Evolutionary conservation across 108 stramenopile species (phyloP), one percentile per base, ranked within the genome.

Genomic region (Nannochloropsis gaditana): DNA sequence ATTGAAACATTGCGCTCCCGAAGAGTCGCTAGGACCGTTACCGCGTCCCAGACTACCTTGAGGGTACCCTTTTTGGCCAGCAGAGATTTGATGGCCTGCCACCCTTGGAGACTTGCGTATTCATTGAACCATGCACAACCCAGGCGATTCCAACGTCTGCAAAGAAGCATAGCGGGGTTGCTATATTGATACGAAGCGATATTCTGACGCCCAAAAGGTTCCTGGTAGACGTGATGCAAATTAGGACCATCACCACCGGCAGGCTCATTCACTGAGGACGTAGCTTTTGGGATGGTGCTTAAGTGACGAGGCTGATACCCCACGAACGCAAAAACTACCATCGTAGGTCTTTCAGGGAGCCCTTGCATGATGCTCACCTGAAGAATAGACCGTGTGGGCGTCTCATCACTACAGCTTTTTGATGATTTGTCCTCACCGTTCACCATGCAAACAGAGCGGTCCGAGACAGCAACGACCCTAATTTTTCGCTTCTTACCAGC

Each of bases 1-100:
- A 73, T n/a, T n/a, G n/a, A n/a, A n/a, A 73, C n/a, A n/a, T 73
- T 73, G 59, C 59, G 59, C 59, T 73, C 59, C 8, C 59, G 59
- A n/a, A 73, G 59, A 73, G 59, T n/a, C 19, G 59, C 59, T n/a
- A 73, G 1, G n/a, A 73, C 59, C 59, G n/a, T 73, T 15, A n/a
- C 19, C n/a, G 59, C 59, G 59, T 73, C 59, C 59, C 59, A 73
- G n/a, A 73, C 2, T 4, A 73, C n/a, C n/a, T 73, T 73, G 2
- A 73, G 19, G n/a, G 59, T 15, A 73, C 59, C 59, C n/a, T 73
- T 15, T 73, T 73, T 15, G 15, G 59, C 59, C 59, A 73, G n/a
- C n/a, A 73, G 59, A 15, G 19, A 73, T 8, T 73, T 73, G 5
- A 73, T n/a, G 59, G 19, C 19, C 59, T 73, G 5, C 59, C 59